Evolutionary conservation across 257 asterid species (phyloP), one percentile per base, ranked within the genome.

Genomic region (Vinca minor): DNA sequence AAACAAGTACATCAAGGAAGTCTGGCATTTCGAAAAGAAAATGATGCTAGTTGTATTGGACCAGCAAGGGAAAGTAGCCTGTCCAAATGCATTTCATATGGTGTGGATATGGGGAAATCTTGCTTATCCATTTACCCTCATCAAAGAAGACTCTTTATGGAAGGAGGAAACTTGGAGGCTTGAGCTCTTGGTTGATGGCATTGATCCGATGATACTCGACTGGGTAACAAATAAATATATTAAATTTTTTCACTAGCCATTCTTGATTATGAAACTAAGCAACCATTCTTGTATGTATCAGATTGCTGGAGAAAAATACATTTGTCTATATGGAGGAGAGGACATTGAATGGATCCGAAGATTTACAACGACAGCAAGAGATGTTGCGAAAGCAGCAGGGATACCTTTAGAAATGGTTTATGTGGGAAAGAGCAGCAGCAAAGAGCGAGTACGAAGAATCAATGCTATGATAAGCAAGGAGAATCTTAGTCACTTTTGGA

Each of bases 261-360:
- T n/a, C n/a, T n/a, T n/a, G n/a, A n/a, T n/a, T n/a, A n/a, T n/a
- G n/a, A n/a, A n/a, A 18, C 25, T 15, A 17, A 56, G 14, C 7
- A n/a, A 8, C 41, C 5, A 34, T 31, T 55, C 32, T 56, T 56
- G 41, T 56, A n/a, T n/a, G n/a, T n/a, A n/a, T 36, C 84, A 90
- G 95, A 77, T 85, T 39, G 10, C 64, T 3, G 77, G 75, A 21
- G 78, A 73, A 2, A 84, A 71, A 53, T 79, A 68, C 73, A 82
- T 90, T 17, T 87, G 95, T 65, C 50, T 90, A 69, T 90, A 79
- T 46, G 97, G 97, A 55, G 97, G 97, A 17, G 89, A 85, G 36
- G 79, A 87, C 76, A 63, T 69, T 21, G 85, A 79, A 46, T 87
- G 97, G 97, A 76, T 87, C 56, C 68, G 67, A 8, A 62, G 55